Evolutionary conservation across 495 filamentous ascomycete genomes (phyloP).

Genomic region (Oidiodendron maius): DNA sequence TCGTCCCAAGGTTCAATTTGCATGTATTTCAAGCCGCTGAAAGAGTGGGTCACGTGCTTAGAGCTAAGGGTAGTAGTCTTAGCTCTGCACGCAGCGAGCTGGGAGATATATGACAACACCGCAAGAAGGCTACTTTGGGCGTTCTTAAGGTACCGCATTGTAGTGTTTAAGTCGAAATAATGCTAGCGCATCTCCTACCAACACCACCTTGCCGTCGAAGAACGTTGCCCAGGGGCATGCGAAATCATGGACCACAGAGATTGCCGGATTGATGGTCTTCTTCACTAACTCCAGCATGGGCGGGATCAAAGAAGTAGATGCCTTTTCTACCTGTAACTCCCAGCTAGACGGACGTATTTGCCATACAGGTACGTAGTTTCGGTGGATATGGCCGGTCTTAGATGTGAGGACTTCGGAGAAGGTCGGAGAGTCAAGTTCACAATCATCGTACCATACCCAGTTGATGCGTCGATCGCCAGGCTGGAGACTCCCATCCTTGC

Average conservation of each 20-base stretch:
- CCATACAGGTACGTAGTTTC: conserved; percentile 44
- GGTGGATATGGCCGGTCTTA: conserved; percentile 34
- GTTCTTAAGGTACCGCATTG: too few relatives aligned
- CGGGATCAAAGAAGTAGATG: conserved; percentile 36
- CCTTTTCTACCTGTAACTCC: conserved; percentile 36
- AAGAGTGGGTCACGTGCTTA: too few relatives aligned
- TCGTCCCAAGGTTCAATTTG: too few relatives aligned
- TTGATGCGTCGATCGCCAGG: conserved; percentile 45
- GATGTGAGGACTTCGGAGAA: conserved; percentile 49
- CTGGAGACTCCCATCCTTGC: conserved; percentile 38
- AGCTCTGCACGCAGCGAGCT: too few relatives aligned
- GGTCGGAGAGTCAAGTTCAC: conserved; percentile 35
- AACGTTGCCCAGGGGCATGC: conserved; percentile 38
- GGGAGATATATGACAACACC: too few relatives aligned
- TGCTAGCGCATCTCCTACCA: conserved; percentile 52
- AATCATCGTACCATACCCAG: conserved; percentile 54
- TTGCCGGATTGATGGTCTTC: conserved; percentile 42
- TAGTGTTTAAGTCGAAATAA: conserved; percentile 51
- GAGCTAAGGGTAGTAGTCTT: too few relatives aligned
- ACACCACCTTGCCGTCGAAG: conserved; percentile 40
- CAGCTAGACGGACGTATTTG: conserved; percentile 35
- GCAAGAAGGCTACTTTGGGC: too few relatives aligned
- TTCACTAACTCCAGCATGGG: conserved; percentile 49
- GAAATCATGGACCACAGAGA: conserved; percentile 51
- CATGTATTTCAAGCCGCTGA: too few relatives aligned